Evolutionary conservation across 345 rosid genomes (phyloP), one percentile per base, ranked within the genome.

Genomic region (Hypericum androsaemum): DNA sequence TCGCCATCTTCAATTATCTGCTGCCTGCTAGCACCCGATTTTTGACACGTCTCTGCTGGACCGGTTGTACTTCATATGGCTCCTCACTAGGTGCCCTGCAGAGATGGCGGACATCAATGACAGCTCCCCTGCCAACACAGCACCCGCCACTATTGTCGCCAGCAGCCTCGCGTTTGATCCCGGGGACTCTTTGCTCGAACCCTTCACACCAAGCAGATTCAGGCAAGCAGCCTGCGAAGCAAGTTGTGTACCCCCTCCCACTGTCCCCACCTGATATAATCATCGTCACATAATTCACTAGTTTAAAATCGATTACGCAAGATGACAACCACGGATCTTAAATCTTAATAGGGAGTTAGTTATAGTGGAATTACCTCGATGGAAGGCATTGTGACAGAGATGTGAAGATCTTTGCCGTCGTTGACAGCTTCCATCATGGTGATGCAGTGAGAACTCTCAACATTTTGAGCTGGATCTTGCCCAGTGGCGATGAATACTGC

Each of bases 141-240:
- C 15, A 22, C 35, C 52, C 2, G 52, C 52, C 5, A 47, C 52
- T 10, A 47, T 17, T 6, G 52, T 14, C 16, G 52, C 52, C 52
- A 47, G 52, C 7, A 15, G 52, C 52, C 52, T 47, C 28, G 52
- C 12, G 52, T 47, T 47, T 5, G 52, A 7, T 11, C 52, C 52
- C 5, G 52, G 52, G 15, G 36, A 6, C 9, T 47, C 52, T 22
- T 47, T 47, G 52, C 36, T 47, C 7, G 52, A 22, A 1, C 52
- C 52, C 32, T 47, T 47, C 2, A 47, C 52, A 7, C 52, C 52
- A 22, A 47, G 52, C 52, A 47, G 35, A 22, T 47, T 47, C 52
- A 47, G 12, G 35, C 52, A 47, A 1, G 52, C 52, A 5, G 35
- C 6, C 35, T 47, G 52, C 12, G 52, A 47, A 6, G 52, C 52